Evolutionary conservation across 176 grass and related monocot species (phyloP), one percentile per base, ranked within the genome.

Genomic region (Coix lacrymajobi): DNA sequence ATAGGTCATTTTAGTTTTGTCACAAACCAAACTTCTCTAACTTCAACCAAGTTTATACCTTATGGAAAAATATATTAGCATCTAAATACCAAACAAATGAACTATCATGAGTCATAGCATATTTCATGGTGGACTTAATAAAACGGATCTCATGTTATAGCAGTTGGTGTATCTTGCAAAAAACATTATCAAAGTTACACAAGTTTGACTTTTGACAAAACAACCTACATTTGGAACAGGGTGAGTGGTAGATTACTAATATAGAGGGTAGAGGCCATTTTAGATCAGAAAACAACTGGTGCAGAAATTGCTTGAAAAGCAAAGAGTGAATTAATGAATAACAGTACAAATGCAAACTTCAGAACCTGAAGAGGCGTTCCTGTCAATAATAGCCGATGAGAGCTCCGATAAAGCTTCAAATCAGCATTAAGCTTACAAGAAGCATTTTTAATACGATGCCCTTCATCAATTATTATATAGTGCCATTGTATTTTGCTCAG

Each of bases 391-490:
- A 99, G 85, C 73, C 96, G 91, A 83, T 99, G 96, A 83, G 66
- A 95, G 64, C 96, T 99, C 65, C 88, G 93, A 78, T 99, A 99
- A 87, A 89, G 91, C 87, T 90, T 99, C 85, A 98, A 88, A 25
- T 99, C 96, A 83, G 93, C 91, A 89, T 99, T 99, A 46, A 99
- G 93, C 80, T 99, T 99, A 87, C 96, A 99, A 46, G 96, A 99
- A 8, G 96, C 96, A 68, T 99, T 99, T 81, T 99, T 99, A 88
- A 99, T 99, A 41, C 96, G 96, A 76, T 99, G 96, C 31, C 96
- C 96, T 88, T 99, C 96, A 83, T 99, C 96, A 39, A 99, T 99
- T 88, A 99, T 99, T 75, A 99, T 90, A 77, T 99, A 99, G 62
- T 92, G 96, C 96, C 96, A 99, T 51, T 99, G 91, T 78, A 99